Evolutionary conservation across 768 basidiomycete genomes (phyloP), one percentile per base, ranked within the genome.

Genomic region (Hydnomerulius pinastri): DNA sequence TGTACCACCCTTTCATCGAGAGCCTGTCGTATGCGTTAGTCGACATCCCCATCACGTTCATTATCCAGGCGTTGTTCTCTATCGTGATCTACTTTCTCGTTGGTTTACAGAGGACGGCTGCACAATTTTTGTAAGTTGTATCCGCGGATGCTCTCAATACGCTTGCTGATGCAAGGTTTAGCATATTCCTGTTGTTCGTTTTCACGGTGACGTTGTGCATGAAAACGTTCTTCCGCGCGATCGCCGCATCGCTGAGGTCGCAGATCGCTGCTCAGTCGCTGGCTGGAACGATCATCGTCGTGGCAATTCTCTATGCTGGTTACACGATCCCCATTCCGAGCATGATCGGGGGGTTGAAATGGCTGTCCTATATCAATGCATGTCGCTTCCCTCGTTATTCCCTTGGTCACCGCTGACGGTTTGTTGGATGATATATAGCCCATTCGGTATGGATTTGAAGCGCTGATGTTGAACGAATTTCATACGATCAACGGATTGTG

Each of bases 191-290:
- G 62, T 66, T 88, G 29, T 75, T 81, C 54, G 50, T 82, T 11
- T 72, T 80, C 50, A 67, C 73, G 4, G 75, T 83, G 57, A 77
- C 83, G 23, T 40, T 87, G 29, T 71, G 81, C 6, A 86, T 91
- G 85, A 85, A 83, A 61, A 81, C 80, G 0, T 90, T 83, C 77
- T 93, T 90, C 77, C 75, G 88, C 25, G 72, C 73, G 0, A 61
- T 87, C 28, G 80, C 84, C 1, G 80, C 85, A 71, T 72, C 12
- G 81, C 83, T 59, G 72, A 72, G 41, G 70, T 72, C 15, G 76
- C 78, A 37, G 79, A 82, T 0, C 75, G 80, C 1, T n/a, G 83
- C 85, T 11, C 59, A 66, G 43, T 65, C 69, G 5, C 50, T 68
- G 3, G 56, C 69, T 4, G 67, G 65, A 6, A 50, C 77, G 50